Evolutionary conservation across 106 monocot genomes (phyloP).

Genomic region (Agapanthus africanus): DNA sequence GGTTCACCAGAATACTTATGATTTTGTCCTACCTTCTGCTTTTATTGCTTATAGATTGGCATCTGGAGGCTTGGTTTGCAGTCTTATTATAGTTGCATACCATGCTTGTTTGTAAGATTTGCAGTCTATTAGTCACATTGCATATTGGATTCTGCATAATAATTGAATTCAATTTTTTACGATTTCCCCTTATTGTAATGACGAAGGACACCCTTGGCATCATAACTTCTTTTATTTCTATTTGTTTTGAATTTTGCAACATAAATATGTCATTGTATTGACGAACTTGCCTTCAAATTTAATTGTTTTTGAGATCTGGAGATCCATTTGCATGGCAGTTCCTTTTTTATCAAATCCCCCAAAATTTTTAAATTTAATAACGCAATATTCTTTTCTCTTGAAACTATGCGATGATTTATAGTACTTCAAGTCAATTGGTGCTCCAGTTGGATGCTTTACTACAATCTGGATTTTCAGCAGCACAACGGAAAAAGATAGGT

Average conservation of each 20-base stretch:
- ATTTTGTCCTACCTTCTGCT: background rate
- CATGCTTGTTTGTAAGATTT: background rate
- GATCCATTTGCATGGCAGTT: background rate
- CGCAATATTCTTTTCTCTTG: background rate
- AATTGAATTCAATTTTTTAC: background rate
- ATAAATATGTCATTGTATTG: too few relatives aligned
- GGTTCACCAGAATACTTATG: background rate
- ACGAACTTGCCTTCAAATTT: background rate
- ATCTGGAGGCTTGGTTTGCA: background rate
- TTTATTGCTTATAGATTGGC: background rate
- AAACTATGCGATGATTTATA: slow-evolving; percentile 11
- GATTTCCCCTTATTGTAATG: too few relatives aligned
- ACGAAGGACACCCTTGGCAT: background rate
- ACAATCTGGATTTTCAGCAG: slow-evolving; percentile 52
- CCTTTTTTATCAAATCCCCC: background rate
- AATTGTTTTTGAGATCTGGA: background rate
- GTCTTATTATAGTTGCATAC: background rate
- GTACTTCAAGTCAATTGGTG: slow-evolving; percentile 34
- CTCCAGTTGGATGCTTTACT: slow-evolving; percentile 42
- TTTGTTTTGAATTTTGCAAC: background rate
- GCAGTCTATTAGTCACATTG: background rate
- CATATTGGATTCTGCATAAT: background rate
- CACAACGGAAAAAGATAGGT: slow-evolving; percentile 68
- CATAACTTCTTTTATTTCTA: background rate
- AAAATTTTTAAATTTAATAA: background rate